Evolutionary conservation across 176 grass and related monocot species (phyloP), one percentile per base, ranked within the genome.

Genomic region (Poa pratensis): DNA sequence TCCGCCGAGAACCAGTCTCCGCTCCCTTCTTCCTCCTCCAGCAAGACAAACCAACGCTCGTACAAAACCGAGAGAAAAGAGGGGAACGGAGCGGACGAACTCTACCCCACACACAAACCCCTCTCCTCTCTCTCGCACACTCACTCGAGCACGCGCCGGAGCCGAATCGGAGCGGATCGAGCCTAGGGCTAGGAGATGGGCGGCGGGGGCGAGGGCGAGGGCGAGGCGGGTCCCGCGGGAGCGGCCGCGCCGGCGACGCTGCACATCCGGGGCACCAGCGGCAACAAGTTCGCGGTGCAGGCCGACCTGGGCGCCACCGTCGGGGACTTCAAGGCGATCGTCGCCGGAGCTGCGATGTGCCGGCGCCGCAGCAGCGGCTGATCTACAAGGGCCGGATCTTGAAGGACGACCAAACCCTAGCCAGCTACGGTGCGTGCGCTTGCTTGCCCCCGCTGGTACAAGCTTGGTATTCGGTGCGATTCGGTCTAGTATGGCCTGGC

Each of bases 301-400:
- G 80, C 78, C 62, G 82, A 75, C 78, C 85, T 93, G n/a, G 88
- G 81, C 39, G 62, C 59, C 65, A 90, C 77, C 37, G 82, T 93
- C 65, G 72, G 72, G 24, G 91, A 39, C 26, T 88, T 93, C 79
- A 93, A 93, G 77, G 78, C 73, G 52, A 27, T 87, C 54, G 91
- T 93, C 17, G 91, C 91, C 35, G 83, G 50, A 88, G 66, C 79
- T 93, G 91, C 77, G 91, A 93, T 39, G 88, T 93, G 63, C 91
- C 82, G 16, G 85, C 85, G 43, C 77, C 87, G 77, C 91, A 93
- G 85, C 91, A 93, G 85, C 79, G 91, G n/a, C 81, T 93, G 82
- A 93, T 93, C 88, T 93, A 93, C 71, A 93, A 90, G 62, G 91
- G 91, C 61, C 84, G 88, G 88, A 93, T 93, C 86, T 82, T 93